Evolutionary conservation across 106 monocot species (phyloP).

Genomic region (Xerophyta viscosa): DNA sequence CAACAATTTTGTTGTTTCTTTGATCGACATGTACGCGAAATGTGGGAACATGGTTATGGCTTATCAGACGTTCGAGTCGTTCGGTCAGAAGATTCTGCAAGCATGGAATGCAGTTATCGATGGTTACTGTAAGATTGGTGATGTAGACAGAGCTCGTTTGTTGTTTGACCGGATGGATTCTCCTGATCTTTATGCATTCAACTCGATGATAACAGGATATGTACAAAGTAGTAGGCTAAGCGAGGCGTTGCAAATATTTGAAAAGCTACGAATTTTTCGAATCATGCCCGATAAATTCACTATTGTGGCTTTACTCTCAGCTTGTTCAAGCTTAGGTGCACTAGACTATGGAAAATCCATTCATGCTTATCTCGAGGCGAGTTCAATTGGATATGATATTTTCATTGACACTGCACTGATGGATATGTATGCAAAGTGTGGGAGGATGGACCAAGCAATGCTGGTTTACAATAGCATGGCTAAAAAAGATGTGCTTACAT

Average conservation of each 20-base stretch:
- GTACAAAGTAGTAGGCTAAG: conserved; percentile 38
- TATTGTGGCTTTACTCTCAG: conserved; percentile 49
- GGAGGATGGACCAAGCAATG: conserved; percentile 50
- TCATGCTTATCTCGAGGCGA: conserved; percentile 43
- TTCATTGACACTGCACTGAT: conserved; percentile 52
- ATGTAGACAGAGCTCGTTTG: conserved; percentile 31
- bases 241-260: conserved; percentile 50
- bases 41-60: conserved; percentile 52
- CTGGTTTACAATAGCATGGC: conserved; percentile 42
- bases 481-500: conserved; percentile 40
- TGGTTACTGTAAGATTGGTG: conserved; percentile 67
- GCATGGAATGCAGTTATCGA: conserved; percentile 78
- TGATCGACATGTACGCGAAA: conserved; percentile 71
- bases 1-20: conserved; percentile 37
- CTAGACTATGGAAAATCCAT: conserved; percentile 42
- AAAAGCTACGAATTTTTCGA: conserved; percentile 19
- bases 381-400: conserved; percentile 27
- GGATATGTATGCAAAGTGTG: conserved; percentile 90
- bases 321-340: conserved; percentile 51
- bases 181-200: conserved; percentile 52
- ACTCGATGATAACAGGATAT: conserved; percentile 74
- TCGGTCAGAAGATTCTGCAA: conserved; percentile 16
- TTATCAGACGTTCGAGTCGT: conserved; percentile 26
- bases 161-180: conserved; percentile 47
- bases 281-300: conserved; percentile 58